phyloP scores from a whole-genome alignment of 306 rosid species.

The Vigna reflexopilosa region DNA sequence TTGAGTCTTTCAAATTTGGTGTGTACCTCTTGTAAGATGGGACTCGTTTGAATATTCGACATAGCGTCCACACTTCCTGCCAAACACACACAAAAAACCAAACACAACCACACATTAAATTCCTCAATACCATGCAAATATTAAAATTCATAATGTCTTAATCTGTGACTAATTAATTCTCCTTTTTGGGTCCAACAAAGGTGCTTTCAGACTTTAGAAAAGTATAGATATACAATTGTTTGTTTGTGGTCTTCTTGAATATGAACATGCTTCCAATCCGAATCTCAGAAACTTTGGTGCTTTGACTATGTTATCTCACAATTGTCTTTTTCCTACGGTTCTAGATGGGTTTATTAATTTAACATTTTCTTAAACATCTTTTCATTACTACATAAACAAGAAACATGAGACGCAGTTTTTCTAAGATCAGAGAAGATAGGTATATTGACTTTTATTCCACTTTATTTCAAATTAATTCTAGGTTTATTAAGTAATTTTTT shows the following conservation, averaged over 20 bases:
- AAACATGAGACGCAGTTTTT: background rate
- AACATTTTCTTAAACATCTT: background rate
- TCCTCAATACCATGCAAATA: too few relatives aligned
- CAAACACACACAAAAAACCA: background rate
- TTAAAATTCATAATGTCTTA: background rate
- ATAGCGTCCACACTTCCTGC: constrained; percentile 97
- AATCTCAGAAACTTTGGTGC: constrained; percentile 23
- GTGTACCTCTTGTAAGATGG: constrained; percentile 65
- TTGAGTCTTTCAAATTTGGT: constrained; percentile 51
- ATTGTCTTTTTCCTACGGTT: constrained; percentile 24
- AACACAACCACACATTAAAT: background rate
- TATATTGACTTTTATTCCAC: too few relatives aligned
- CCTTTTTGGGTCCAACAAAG: constrained; percentile 15
- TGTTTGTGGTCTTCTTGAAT: constrained; percentile 13
- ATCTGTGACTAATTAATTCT: background rate
- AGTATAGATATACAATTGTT: background rate
- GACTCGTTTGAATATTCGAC: constrained; percentile 81
- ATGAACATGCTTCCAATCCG: constrained; percentile 26
- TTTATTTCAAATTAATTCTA: too few relatives aligned
- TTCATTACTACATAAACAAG: background rate
- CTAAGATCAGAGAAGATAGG: background rate
- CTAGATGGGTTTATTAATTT: constrained; percentile 39
- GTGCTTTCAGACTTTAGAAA: constrained; percentile 35
- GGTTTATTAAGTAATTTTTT: too few relatives aligned
- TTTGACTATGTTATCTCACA: constrained; percentile 37